Evolutionary conservation across 495 filamentous ascomycete genomes (phyloP).

Genomic region (Talaromyces thailandensis): DNA sequence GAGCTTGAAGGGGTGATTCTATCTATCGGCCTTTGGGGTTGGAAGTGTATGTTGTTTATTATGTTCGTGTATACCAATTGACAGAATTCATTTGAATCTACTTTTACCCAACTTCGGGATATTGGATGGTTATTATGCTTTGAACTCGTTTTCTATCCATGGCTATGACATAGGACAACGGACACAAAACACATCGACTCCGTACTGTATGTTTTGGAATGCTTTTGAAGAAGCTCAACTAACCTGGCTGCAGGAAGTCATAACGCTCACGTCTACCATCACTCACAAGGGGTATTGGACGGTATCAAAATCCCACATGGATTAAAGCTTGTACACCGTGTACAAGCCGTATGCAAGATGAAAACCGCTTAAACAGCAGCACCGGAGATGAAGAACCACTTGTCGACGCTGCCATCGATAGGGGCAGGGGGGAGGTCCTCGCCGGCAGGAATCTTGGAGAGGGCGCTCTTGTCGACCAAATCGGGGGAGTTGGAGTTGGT

Average conservation of each 20-base stretch:
- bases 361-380: constrained; percentile 60
- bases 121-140: not conserved
- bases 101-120: not conserved
- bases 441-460: constrained; percentile 59
- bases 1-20: constrained; percentile 56
- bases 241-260: not conserved
- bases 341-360: not conserved
- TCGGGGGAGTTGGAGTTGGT: constrained; percentile 60
- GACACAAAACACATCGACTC: not conserved
- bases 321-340: not conserved
- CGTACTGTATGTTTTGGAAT: not conserved
- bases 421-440: constrained; percentile 76
- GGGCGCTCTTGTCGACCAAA: constrained; percentile 51
- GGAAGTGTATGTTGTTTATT: constrained; percentile 4
- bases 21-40: too few species aligned
- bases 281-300: not conserved
- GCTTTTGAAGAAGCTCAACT: not conserved
- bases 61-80: constrained; percentile 7
- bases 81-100: constrained; percentile 13
- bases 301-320: not conserved
- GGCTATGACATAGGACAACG: not conserved
- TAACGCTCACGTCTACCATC: not conserved
- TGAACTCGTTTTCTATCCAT: constrained; percentile 3
- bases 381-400: constrained; percentile 99
- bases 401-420: constrained; percentile 95